Conservation (phyloP, 225 moss, liverwort and hornwort species). For the Neckera pumila region DNA sequence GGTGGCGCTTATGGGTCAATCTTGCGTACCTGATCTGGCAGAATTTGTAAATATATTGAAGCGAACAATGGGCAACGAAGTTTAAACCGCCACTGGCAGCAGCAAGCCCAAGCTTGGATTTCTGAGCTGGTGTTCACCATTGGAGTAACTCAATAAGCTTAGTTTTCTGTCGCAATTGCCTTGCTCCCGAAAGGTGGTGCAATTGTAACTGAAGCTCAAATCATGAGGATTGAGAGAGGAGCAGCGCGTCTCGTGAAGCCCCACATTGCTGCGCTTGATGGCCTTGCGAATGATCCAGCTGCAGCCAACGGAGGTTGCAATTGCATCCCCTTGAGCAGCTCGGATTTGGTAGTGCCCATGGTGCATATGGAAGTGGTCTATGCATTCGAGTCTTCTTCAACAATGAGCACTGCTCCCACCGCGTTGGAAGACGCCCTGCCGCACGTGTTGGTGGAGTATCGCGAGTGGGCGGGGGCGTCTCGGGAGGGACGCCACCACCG, state of each 20-base stretch:
- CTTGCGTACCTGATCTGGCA: neutral
- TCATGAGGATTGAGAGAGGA: conserved; percentile 43
- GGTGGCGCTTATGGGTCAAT: too few relatives aligned
- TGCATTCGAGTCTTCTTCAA: conserved; percentile 24
- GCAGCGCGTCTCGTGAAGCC: conserved; percentile 40
- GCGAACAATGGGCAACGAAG: neutral
- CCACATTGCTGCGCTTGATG: neutral
- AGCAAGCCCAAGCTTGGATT: neutral
- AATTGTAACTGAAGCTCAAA: neutral
- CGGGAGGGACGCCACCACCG: conserved; percentile 23
- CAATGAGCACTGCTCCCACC: neutral
- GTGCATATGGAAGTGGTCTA: conserved; percentile 95
- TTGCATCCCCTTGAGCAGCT: conserved; percentile 50
- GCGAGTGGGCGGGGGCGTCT: conserved; percentile 85
- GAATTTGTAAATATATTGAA: neutral
- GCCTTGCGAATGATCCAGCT: neutral
- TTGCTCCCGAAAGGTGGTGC: neutral
- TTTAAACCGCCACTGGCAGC: neutral
- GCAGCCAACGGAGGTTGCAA: neutral
- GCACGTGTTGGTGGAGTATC: conserved; percentile 43
- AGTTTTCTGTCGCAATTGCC: neutral
- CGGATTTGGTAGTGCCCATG: conserved; percentile 70
- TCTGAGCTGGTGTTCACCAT: neutral
- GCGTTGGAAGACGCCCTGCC: conserved; percentile 42
- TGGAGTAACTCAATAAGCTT: neutral